Base-by-base conservation (phyloP, 176 grass and related monocot genomes). In the Avena atlantica region DNA sequence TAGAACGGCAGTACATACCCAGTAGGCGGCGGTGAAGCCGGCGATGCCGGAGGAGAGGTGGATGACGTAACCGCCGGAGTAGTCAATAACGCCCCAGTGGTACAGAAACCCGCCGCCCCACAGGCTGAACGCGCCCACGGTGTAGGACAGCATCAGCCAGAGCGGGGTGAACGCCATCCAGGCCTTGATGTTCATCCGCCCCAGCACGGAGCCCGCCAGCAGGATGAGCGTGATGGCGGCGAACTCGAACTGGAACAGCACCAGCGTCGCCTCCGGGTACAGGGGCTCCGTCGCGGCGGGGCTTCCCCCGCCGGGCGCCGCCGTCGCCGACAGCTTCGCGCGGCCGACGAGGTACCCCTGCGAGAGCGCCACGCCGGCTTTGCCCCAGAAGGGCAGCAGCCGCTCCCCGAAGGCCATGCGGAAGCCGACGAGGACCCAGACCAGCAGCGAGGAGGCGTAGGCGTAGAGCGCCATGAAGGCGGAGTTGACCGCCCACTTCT, bases 1-100 rank as follows among this genome's bases (percentile, higher is more conserved):
- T 25, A 25, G 25, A 25, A 25, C 25, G 25, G 25, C 25, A 25
- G 25, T 25, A 17, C 42, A 27, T 9, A 58, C 7, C 13, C 8
- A 45, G 83, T 95, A 95, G 1, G 93, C 95, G 82, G 95, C 92
- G 74, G 95, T 97, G 95, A 93, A 95, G 20, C 92, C 95, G 21
- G 93, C 85, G 86, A 95, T 78, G 23, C 95, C 95, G 56, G 95
- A 95, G 63, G 95, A 91, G 61, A 97, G 93, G 88, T 97, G 95
- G 68, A 97, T 93, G 84, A 97, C 92, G 86, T 97, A 97, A 3
- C 95, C 95, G 83, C 93, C 95, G 65, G 91, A 95, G 91, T 97
- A 97, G 89, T 97, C 95, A 68, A 97, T 93, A 80, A 97, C 95
- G 71, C 95, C 95, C 95, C 93, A 97, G 78, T 93, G 93, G 89